Evolutionary conservation across 2,329 filamentous ascomycete genomes (phyloP).

Genomic region (Aspergillus jensenii): DNA sequence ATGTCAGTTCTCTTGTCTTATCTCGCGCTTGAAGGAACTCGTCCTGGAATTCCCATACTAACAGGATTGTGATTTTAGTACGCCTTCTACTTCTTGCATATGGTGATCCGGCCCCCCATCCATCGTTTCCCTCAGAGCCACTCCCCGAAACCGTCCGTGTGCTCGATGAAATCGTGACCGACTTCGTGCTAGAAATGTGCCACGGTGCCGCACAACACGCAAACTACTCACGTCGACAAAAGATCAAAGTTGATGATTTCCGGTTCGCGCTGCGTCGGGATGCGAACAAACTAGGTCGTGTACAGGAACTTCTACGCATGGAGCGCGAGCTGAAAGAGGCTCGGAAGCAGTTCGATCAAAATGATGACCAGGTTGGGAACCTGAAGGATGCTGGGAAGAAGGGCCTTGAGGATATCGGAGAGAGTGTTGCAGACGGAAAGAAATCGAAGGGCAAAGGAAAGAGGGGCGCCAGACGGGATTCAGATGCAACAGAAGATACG

Average conservation of each 20-base stretch:
- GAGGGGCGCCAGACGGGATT: slow-evolving; percentile 29
- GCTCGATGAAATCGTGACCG: slow-evolving; percentile 92
- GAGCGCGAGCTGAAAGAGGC: slow-evolving; percentile 83
- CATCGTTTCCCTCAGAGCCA: slow-evolving; percentile 72
- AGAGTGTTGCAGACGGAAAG: slow-evolving; percentile 28
- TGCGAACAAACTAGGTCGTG: slow-evolving; percentile 79
- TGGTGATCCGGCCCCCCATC: slow-evolving; percentile 43
- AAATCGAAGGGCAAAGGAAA: slow-evolving; percentile 40
- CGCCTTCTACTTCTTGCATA: slow-evolving; percentile 46
- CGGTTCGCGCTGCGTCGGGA: slow-evolving; percentile 90
- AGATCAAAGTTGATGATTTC: slow-evolving; percentile 98
- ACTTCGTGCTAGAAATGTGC: slow-evolving; percentile 92
- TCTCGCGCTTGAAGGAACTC: background rate
- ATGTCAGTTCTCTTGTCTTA: slow-evolving; percentile 49
- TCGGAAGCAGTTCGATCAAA: slow-evolving; percentile 59
- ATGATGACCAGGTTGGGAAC: slow-evolving; percentile 42
- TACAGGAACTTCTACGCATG: slow-evolving; percentile 85
- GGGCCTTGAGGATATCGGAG: slow-evolving; percentile 30
- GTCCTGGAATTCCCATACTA: background rate
- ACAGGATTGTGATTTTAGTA: slow-evolving; percentile 25
- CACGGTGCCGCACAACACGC: slow-evolving; percentile 86
- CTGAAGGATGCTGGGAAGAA: slow-evolving; percentile 40
- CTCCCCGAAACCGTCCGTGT: slow-evolving; percentile 81
- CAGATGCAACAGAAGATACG: slow-evolving; percentile 38
- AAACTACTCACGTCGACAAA: slow-evolving; percentile 82